Conservation (phyloP, 345 rosid genomes). For the Noccaea bulbosa region DNA sequence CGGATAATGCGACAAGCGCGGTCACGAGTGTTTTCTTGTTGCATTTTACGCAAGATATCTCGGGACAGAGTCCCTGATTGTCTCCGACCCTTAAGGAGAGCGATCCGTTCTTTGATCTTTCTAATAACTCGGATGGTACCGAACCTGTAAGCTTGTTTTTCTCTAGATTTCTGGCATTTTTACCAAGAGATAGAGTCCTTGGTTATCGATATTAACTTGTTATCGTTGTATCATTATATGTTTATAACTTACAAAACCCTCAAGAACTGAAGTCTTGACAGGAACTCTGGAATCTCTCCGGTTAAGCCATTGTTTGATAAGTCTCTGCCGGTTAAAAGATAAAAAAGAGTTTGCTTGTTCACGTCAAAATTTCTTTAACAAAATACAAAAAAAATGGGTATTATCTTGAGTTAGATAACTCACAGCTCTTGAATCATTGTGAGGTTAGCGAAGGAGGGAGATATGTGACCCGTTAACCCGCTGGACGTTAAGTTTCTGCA, state of each 20-base stretch:
- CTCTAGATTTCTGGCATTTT: constrained; percentile 47
- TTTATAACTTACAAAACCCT: constrained; percentile 57
- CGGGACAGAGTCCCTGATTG: constrained; percentile 18
- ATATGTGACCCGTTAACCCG: constrained; percentile 44
- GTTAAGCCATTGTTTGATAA: constrained; percentile 56
- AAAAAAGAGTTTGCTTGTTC: not conserved
- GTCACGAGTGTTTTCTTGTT: constrained; percentile 28
- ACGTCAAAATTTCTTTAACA: not conserved
- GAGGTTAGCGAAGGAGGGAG: constrained; percentile 45
- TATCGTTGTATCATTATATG: not conserved
- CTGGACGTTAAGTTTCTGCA: constrained; percentile 45
- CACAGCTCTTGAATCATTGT: constrained; percentile 49
- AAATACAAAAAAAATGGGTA: not conserved
- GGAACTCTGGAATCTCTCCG: constrained; percentile 53
- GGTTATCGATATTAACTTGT: not conserved
- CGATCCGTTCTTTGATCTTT: constrained; percentile 38
- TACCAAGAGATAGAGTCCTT: not conserved
- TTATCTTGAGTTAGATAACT: constrained; percentile 31
- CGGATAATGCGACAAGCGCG: constrained; percentile 35
- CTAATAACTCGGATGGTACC: constrained; percentile 45
- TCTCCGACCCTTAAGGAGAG: constrained; percentile 41
- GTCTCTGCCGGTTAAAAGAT: constrained; percentile 48
- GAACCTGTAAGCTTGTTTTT: constrained; percentile 51
- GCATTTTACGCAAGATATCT: constrained; percentile 28
- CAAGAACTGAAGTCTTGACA: constrained; percentile 47